Evolutionary conservation across 345 rosid species (phyloP).

Genomic region (Pistacia vera): DNA sequence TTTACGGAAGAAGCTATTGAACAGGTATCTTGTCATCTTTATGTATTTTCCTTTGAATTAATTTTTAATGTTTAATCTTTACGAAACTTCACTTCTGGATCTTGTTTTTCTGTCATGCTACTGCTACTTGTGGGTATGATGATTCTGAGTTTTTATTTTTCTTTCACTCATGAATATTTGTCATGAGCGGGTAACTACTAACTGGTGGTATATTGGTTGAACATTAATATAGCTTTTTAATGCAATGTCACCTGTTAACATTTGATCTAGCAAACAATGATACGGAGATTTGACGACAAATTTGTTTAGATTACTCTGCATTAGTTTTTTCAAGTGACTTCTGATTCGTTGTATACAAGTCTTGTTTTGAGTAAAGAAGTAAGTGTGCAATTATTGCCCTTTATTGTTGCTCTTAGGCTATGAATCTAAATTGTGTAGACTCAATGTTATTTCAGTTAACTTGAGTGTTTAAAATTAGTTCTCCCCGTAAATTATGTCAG

Average conservation of each 20-base stretch:
- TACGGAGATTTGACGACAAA: background rate
- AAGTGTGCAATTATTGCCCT: background rate
- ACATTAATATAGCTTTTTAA: background rate
- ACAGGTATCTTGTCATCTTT: constrained; percentile 53
- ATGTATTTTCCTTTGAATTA: background rate
- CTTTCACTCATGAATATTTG: too few relatives aligned
- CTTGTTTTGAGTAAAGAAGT: background rate
- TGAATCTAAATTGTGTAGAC: too few relatives aligned
- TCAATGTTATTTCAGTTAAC: background rate
- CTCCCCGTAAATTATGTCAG: background rate
- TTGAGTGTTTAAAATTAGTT: background rate
- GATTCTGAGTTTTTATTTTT: too few relatives aligned
- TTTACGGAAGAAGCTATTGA: constrained; percentile 98
- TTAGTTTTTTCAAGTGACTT: background rate
- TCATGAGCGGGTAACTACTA: too few relatives aligned
- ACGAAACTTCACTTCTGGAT: background rate
- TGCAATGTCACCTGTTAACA: background rate
- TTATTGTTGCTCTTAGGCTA: background rate
- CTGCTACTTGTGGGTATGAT: too few relatives aligned
- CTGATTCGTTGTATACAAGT: background rate
- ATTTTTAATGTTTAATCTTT: background rate
- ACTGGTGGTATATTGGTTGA: background rate
- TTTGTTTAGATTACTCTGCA: constrained; percentile 2
- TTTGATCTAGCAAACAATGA: background rate
- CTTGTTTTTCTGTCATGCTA: background rate